Evolutionary conservation across 2,329 filamentous ascomycete genomes (phyloP), one percentile per base, ranked within the genome.

Genomic region (Aspergillus alliaceus): DNA sequence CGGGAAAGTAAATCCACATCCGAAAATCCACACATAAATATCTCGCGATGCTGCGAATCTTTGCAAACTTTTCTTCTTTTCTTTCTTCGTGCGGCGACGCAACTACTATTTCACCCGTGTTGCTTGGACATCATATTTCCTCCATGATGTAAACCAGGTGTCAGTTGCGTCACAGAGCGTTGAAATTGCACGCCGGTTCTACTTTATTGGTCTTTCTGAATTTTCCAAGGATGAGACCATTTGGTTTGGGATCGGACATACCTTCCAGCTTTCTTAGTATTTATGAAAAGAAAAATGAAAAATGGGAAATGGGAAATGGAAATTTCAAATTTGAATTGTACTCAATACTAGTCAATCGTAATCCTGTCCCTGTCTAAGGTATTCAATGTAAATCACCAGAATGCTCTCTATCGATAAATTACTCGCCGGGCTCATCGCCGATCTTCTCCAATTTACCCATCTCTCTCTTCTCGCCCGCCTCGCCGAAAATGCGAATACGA

Each of bases 361-460:
- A 32, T 47, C 42, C n/a, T n/a, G 15, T 20, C 44, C 44, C 15
- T 48, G 27, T 40, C 22, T n/a, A 44, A 44, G 40, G 24, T 25
- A 42, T 9, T 2, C 12, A n/a, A n/a, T n/a, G n/a, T n/a, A n/a
- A 15, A 20, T 48, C 1, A 20, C 25, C 9, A 31, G 6, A 15
- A 5, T n/a, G 6, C 9, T 27, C 15, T 24, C 29, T 54, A 54
- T 39, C 20, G 15, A 53, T 49, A 40, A n/a, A 63, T 62, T 78
- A 87, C 72, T 88, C 84, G 53, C 86, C 86, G 27, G 79, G 74
- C 71, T 90, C 88, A 66, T 96, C 89, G 14, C 88, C 91, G 71
- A 97, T 85, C 86, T 98, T 98, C 82, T 98, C 91, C 64, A 99
- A 79, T 81, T 96, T 96, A 64, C 93, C 93, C 85, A 92, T 91